Evolutionary conservation across 148 eudicot genomes (phyloP), one percentile per base, ranked within the genome.

Genomic region (Gaultheria prostrata): DNA sequence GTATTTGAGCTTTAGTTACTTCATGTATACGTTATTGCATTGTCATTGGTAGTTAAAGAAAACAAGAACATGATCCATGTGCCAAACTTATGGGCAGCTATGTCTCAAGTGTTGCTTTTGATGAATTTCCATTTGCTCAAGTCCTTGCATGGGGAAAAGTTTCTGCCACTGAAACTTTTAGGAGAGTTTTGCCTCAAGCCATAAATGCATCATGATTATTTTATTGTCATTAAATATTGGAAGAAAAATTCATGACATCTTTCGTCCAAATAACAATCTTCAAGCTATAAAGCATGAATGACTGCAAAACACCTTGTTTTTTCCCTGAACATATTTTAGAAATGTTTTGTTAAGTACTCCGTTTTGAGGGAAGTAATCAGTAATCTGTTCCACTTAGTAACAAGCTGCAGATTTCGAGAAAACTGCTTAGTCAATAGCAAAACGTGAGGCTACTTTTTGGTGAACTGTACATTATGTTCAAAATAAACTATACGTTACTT

Each of bases 1-100:
- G 95, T 91, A 26, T 71, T 80, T 63, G 80, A 39, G 15, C 48
- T 30, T 51, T 33, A 43, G 35, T 49, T 76, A 46, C 54, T 28
- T 35, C n/a, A 21, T 8, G 15, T n/a, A 48, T n/a, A 74, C 10
- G 4, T 45, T 45, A 72, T 48, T 39, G 76, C 26, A 0, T 80
- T n/a, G 8, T 2, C 28, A 61, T 80, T 80, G 35, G 13, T 39
- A 12, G 82, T 49, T 24, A 69, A 67, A 81, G 45, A 35, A 81
- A 81, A 33, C 15, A 26, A 67, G 33, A 49, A 48, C 61, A 65
- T 46, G 76, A n/a, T 28, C 71, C 35, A 21, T 26, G 20, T 46
- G 51, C 28, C 8, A 24, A 65, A 80, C 7, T 21, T 43, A 80
- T 14, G 33, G 30, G 28, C 56, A 63, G 24, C 6, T 26, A 28